These are phyloP conservation scores for Glycine tomentella DNA, from an alignment of 306 rosid genomes.

Conservation along the genomic window DNA sequence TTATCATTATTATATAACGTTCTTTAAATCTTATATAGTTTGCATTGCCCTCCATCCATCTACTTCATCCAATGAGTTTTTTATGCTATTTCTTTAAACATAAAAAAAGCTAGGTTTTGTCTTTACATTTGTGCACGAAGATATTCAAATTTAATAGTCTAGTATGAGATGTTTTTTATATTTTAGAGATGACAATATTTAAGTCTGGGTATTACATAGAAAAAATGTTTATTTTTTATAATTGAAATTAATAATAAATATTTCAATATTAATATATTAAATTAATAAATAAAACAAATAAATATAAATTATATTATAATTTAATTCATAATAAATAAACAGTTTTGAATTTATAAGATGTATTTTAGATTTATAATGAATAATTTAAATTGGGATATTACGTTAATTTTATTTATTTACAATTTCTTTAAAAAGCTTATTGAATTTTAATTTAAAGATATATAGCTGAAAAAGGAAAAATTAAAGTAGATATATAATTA, in stretches of 20 bases:
- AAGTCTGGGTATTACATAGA: no score
- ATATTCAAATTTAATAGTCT: background rate
- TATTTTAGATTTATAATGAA: no score
- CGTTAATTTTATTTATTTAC: no score
- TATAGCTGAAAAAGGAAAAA: no score
- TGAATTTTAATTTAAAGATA: no score
- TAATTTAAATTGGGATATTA: no score
- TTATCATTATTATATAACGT: background rate
- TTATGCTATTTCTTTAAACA: no score
- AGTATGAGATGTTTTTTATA: background rate
- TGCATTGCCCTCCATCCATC: background rate
- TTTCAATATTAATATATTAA: background rate
- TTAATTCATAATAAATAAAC: background rate
- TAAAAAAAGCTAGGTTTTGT: background rate
- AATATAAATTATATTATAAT: background rate
- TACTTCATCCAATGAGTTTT: background rate
- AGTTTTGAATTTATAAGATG: no score
- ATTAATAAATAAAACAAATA: background rate
- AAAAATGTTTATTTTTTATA: background rate
- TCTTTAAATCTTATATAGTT: background rate
- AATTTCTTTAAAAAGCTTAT: no score
- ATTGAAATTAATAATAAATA: background rate
- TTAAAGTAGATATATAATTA: no score
- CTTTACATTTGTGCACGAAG: background rate
- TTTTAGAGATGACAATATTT: background rate